Conservation (phyloP, 176 grass and related monocot genomes). For the Avena insularis region DNA sequence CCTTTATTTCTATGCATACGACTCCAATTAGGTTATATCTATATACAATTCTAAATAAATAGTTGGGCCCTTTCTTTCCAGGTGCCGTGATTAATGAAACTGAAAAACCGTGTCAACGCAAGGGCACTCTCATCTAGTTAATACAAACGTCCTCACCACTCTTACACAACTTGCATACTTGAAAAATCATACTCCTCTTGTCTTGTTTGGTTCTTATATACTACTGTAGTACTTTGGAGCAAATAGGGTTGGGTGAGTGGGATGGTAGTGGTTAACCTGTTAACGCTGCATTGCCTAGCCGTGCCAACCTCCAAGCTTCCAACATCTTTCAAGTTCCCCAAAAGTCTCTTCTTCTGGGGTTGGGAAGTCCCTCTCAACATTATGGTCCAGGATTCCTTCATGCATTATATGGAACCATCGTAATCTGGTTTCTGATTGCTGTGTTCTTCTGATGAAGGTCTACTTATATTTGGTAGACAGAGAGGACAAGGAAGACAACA, state of each 20-base stretch:
- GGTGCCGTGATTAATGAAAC: too few species aligned
- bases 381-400: conserved; percentile 54
- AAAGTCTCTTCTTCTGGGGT: conserved; percentile 43
- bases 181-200: not conserved
- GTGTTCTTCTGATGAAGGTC: not conserved
- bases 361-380: conserved; percentile 76
- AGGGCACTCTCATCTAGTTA: too few species aligned
- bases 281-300: conserved; percentile 14
- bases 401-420: conserved; percentile 31
- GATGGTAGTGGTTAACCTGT: conserved; percentile 54
- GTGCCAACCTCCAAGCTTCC: conserved; percentile 38
- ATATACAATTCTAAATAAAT: too few species aligned
- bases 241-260: conserved; percentile 42
- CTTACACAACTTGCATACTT: not conserved
- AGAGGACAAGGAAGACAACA: not conserved
- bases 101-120: too few species aligned
- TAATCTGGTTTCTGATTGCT: not conserved
- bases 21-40: too few species aligned
- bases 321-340: conserved; percentile 25
- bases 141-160: not conserved
- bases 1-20: too few species aligned
- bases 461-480: conserved; percentile 7
- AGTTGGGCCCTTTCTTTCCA: too few species aligned
- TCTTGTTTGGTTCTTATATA: not conserved
- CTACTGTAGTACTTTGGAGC: not conserved